Percentiles rank a stretch among this genome's conserved stretches.
These are phyloP conservation scores for Arachnopeziza araneosa DNA, from an alignment of 2,329 filamentous ascomycete genomes.

Conservation along the genomic window DNA sequence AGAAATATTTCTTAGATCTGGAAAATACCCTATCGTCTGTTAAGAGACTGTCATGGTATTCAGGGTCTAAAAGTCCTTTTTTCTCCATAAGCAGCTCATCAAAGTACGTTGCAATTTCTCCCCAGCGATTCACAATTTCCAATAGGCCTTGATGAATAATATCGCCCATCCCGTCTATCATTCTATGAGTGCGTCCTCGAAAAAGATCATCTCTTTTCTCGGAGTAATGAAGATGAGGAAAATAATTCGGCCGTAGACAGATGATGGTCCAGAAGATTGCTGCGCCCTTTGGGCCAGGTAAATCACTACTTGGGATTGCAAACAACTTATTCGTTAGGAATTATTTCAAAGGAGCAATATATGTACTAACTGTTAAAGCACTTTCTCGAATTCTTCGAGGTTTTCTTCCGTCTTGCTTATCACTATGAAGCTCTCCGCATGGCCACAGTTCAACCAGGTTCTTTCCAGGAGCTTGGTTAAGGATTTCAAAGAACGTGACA, in stretches of 20 bases:
- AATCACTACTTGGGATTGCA: constrained; percentile 1
- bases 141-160: constrained; percentile 1
- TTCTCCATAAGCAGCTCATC: background rate
- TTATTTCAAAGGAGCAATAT: background rate
- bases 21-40: background rate
- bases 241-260: constrained; percentile 5
- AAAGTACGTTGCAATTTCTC: background rate
- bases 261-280: constrained; percentile 6
- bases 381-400: constrained; percentile 6
- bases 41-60: constrained; percentile 1
- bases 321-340: background rate
- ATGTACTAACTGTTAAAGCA: constrained; percentile 3
- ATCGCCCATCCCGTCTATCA: constrained; percentile 7
- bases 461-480: background rate
- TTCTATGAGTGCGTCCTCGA: constrained; percentile 1
- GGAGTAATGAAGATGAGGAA: constrained; percentile 7
- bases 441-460: constrained; percentile 6
- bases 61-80: background rate
- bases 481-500: constrained; percentile 7
- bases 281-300: constrained; percentile 2
- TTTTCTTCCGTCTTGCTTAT: background rate
- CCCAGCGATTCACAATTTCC: background rate
- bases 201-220: constrained; percentile 2
- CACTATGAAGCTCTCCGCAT: constrained; percentile 8
- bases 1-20: constrained; percentile 2